Evolutionary conservation across 768 basidiomycete species (phyloP).

Genomic region (Imleria badia): DNA sequence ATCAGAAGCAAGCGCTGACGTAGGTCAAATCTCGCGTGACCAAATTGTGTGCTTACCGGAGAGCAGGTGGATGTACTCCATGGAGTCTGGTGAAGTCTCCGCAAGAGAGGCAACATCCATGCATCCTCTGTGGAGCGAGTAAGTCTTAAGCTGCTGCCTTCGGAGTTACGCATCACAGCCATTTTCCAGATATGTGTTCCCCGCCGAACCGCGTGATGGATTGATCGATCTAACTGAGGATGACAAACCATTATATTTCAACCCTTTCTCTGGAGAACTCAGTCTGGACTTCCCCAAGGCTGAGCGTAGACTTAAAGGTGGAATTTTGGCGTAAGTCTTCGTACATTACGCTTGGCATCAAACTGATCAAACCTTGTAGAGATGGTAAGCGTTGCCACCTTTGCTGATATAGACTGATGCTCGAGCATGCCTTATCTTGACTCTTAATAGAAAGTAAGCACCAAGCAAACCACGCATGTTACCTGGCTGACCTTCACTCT

Average conservation of each 20-base stretch:
- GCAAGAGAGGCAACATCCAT: slow-evolving; percentile 71
- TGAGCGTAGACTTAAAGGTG: slow-evolving; percentile 74
- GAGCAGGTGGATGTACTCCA: slow-evolving; percentile 84
- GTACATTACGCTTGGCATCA: background rate
- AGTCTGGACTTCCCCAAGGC: slow-evolving; percentile 82
- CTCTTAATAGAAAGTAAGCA: slow-evolving; percentile 49
- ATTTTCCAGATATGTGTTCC: slow-evolving; percentile 67
- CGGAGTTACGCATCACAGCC: background rate
- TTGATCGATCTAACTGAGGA: slow-evolving; percentile 80
- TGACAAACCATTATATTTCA: slow-evolving; percentile 83
- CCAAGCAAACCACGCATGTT: background rate
- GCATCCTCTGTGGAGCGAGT: slow-evolving; percentile 97
- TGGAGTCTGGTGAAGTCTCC: slow-evolving; percentile 73
- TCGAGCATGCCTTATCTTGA: background rate
- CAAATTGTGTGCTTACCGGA: background rate
- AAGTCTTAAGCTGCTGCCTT: slow-evolving; percentile 26
- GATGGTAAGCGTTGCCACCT: slow-evolving; percentile 31
- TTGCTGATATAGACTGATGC: slow-evolving; percentile 2
- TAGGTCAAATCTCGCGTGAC: slow-evolving; percentile 33
- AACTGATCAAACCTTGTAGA: slow-evolving; percentile 22
- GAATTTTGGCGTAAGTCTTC: slow-evolving; percentile 79
- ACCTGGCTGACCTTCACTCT: slow-evolving; percentile 5
- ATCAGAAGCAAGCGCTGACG: slow-evolving; percentile 92
- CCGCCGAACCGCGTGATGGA: slow-evolving; percentile 52
- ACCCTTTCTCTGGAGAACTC: slow-evolving; percentile 88